phyloP scores from a whole-genome alignment of 225 moss, liverwort and hornwort genomes.

The Bryoerythrophyllum caledonicum region DNA sequence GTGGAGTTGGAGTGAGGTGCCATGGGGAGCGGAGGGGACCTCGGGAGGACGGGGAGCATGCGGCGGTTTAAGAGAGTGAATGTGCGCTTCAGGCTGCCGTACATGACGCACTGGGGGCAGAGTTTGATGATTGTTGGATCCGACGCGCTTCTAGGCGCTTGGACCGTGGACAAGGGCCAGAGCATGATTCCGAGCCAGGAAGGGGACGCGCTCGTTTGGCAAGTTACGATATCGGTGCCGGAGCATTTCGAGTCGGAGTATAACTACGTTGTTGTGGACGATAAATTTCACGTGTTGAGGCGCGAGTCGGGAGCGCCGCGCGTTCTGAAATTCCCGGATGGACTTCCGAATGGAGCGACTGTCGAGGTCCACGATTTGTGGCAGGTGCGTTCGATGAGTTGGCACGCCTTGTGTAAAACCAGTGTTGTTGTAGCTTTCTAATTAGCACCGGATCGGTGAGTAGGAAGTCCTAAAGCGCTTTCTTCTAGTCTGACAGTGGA shows the following conservation, averaged over 20 bases:
- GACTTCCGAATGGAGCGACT: slow-evolving; percentile 56
- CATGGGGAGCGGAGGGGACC: slow-evolving; percentile 76
- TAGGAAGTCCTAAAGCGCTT: neutral
- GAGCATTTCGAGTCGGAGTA: slow-evolving; percentile 76
- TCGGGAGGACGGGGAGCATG: slow-evolving; percentile 45
- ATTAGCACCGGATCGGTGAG: neutral
- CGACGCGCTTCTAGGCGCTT: slow-evolving; percentile 64
- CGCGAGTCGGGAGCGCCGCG: slow-evolving; percentile 74
- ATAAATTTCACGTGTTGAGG: slow-evolving; percentile 57
- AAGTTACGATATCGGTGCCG: slow-evolving; percentile 70
- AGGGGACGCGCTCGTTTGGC: slow-evolving; percentile 67
- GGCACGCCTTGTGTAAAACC: neutral
- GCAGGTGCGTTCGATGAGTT: slow-evolving; percentile 55
- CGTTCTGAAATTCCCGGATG: slow-evolving; percentile 59
- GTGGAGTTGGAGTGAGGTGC: neutral
- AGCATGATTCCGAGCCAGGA: slow-evolving; percentile 67
- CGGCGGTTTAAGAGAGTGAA: slow-evolving; percentile 55
- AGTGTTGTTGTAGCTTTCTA: neutral
- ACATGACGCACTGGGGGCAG: slow-evolving; percentile 85
- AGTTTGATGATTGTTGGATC: slow-evolving; percentile 69
- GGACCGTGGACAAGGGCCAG: slow-evolving; percentile 55
- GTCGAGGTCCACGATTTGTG: slow-evolving; percentile 79
- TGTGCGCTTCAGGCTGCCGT: slow-evolving; percentile 71
- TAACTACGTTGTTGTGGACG: slow-evolving; percentile 74
- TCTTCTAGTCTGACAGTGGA: neutral